Evolutionary conservation across 2,329 filamentous ascomycete species (phyloP), one percentile per base, ranked within the genome.

Genomic region (Pseudogymnoascus sp.): DNA sequence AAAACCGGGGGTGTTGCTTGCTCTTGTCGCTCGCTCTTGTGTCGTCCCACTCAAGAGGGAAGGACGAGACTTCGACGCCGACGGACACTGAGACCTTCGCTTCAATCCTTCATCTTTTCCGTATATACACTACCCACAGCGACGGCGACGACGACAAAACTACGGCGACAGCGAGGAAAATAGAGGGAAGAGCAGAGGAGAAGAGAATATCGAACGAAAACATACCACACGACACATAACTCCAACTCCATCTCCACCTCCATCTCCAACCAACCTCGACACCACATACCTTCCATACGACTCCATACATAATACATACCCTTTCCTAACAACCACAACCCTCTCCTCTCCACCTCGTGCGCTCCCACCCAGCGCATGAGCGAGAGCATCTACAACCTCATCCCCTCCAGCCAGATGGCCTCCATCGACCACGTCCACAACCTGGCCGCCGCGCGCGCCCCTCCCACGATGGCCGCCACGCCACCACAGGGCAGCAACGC

Each of bases 361-460:
- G 36, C 36, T 8, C 36, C 7, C 4, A n/a, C 36, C n/a, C 36
- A 23, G 40, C 40, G 40, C 40, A 44, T 23, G 40, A 21, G 40
- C 40, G 40, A 21, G 10, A 21, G 4, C 40, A 10, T 6, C 17
- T 5, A 21, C 40, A 44, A 44, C 40, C 10, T 23, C 19, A 44
- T 19, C 10, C 40, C 40, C 19, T 21, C 3, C 11, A 19, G 17
- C 40, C 77, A 78, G 64, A 77, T 77, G 75, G 65, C 74, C 38
- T 74, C 75, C 44, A 72, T 71, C 70, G 76, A 75, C 68, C 65
- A 62, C 62, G 53, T 68, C 67, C 62, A 44, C 17, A 23, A 21
- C 40, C 40, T 44, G 9, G 40, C 40, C 40, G 40, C 10, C 40
- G 40, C 40, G 40, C 40, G 40, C 40, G 40, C 40, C 19, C 40